Conservation (phyloP, 306 rosid genomes). For the Arachis hypogaea region DNA sequence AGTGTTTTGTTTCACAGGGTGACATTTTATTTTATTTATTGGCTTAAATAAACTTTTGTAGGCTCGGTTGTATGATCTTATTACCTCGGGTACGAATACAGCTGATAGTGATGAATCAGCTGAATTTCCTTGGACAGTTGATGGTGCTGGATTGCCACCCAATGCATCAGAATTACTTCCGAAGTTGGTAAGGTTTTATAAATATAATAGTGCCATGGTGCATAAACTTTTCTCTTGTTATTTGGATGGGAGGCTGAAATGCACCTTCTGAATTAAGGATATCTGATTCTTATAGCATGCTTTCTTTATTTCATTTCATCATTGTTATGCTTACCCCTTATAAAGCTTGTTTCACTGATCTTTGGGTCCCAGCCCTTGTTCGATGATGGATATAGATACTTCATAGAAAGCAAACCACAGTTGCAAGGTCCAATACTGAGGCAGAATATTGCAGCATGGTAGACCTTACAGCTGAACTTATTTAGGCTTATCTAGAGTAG, state of each 20-base stretch:
- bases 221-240: slow-evolving; percentile 17
- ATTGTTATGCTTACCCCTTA: neutral
- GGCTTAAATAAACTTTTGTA: slow-evolving; percentile 43
- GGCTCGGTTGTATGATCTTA: slow-evolving; percentile 82
- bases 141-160: slow-evolving; percentile 87
- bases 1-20: slow-evolving; percentile 11
- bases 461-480: no score
- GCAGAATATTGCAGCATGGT: no score
- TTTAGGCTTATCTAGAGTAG: no score
- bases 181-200: slow-evolving; percentile 66
- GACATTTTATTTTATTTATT: slow-evolving; percentile 29
- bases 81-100: slow-evolving; percentile 56
- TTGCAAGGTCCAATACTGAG: no score
- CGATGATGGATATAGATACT: no score
- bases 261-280: slow-evolving; percentile 10
- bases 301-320: slow-evolving; percentile 21
- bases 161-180: slow-evolving; percentile 83
- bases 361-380: no score
- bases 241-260: slow-evolving; percentile 19
- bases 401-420: no score
- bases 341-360: neutral
- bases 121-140: slow-evolving; percentile 79
- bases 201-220: slow-evolving; percentile 20
- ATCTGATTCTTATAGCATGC: slow-evolving; percentile 5
- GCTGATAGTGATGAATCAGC: slow-evolving; percentile 49